Conservation (phyloP, 139 green algal species). For the Chlamydomonas sp. region DNA sequence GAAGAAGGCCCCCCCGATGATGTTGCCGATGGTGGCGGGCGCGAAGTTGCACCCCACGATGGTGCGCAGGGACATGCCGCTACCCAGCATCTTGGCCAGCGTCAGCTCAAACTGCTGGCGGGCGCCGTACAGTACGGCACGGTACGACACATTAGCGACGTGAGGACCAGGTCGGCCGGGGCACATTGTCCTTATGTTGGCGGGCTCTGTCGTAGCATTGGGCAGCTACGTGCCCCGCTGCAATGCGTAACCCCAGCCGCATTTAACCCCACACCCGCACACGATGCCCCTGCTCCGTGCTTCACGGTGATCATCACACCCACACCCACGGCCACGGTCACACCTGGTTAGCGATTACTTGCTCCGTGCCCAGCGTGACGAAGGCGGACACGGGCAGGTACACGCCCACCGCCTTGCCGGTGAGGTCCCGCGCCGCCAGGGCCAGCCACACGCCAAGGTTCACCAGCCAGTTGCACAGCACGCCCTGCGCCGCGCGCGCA, state of each 20-base stretch:
- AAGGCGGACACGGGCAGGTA: conserved; percentile 82
- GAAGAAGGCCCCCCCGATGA: conserved; percentile 75
- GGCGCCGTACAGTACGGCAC: background rate
- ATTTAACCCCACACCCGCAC: too few relatives aligned
- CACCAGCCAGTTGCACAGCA: conserved; percentile 75
- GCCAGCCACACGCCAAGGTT: conserved; percentile 84
- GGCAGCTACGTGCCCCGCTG: background rate
- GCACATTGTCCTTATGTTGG: background rate
- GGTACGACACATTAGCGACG: background rate
- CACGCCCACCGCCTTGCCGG: conserved; percentile 78
- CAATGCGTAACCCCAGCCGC: background rate
- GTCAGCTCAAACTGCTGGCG: conserved; percentile 59
- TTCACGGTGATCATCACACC: background rate
- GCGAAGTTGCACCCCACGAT: conserved; percentile 79
- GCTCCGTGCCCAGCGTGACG: conserved; percentile 80
- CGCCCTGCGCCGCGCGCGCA: conserved; percentile 40
- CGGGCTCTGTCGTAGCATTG: background rate
- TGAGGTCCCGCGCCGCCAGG: conserved; percentile 47
- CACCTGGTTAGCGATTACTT: conserved; percentile 77
- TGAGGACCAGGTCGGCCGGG: background rate
- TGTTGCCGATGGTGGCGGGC: conserved; percentile 88
- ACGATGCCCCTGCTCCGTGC: too few relatives aligned
- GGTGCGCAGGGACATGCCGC: conserved; percentile 59
- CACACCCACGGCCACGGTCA: background rate
- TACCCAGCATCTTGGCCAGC: conserved; percentile 50